These are phyloP conservation scores for Skeletonema menzelii DNA, from an alignment of 108 stramenopile species.

Conservation along the genomic window DNA sequence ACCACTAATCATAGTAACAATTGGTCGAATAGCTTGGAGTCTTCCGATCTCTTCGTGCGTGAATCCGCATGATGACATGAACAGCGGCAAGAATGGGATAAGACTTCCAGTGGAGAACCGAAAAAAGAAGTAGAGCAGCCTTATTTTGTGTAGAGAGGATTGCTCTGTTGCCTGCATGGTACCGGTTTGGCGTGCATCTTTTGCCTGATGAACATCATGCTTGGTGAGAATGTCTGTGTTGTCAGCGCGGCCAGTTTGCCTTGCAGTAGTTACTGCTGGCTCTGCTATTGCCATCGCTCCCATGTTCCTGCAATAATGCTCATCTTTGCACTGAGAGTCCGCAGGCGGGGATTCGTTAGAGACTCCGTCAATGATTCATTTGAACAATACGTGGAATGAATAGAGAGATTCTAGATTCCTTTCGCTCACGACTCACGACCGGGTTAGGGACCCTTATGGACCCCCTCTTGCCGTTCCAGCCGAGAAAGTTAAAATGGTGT, in stretches of 20 bases:
- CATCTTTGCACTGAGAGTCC: too few species aligned
- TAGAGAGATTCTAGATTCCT: too few species aligned
- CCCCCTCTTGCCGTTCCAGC: too few species aligned
- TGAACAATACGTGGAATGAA: too few species aligned
- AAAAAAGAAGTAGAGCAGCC: constrained; percentile 31
- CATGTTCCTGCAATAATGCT: background rate
- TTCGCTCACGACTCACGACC: too few species aligned
- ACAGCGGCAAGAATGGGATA: constrained; percentile 40
- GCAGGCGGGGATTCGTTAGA: too few species aligned
- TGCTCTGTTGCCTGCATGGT: background rate
- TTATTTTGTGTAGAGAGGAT: constrained; percentile 19
- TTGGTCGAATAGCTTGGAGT: constrained; percentile 39
- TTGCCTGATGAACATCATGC: background rate
- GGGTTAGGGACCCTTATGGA: too few species aligned
- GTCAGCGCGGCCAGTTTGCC: background rate
- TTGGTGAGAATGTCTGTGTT: too few species aligned
- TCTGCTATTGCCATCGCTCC: background rate
- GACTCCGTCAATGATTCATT: too few species aligned
- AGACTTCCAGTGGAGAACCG: constrained; percentile 34
- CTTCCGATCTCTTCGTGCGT: constrained; percentile 21
- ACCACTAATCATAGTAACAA: constrained; percentile 31
- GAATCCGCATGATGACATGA: constrained; percentile 37
- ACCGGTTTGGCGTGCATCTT: background rate
- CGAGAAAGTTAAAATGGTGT: too few species aligned
- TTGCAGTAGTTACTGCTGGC: background rate